These are phyloP conservation scores for Penicillium olsonii DNA, from an alignment of 2,329 filamentous ascomycete genomes.

Conservation along the genomic window DNA sequence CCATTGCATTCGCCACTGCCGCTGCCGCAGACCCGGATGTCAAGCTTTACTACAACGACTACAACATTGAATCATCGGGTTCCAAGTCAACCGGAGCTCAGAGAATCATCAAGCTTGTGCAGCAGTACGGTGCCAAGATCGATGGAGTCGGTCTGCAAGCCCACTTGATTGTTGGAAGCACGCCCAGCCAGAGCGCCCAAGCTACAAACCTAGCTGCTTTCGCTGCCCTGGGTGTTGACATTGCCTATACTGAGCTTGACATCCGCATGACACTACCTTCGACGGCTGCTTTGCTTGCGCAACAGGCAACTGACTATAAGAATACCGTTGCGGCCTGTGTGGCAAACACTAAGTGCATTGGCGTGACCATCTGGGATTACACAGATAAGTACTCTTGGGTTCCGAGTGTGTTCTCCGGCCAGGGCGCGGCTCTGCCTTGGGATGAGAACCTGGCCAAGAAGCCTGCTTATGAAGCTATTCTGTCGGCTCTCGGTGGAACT, in stretches of 20 bases:
- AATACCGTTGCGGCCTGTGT: slow-evolving; percentile 34
- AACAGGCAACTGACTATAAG: slow-evolving; percentile 37
- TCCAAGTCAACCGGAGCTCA: slow-evolving; percentile 38
- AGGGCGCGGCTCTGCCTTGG: slow-evolving; percentile 49
- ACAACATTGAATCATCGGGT: slow-evolving; percentile 44
- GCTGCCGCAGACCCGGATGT: slow-evolving; percentile 60
- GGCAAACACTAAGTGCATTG: slow-evolving; percentile 32
- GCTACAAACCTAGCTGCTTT: slow-evolving; percentile 41
- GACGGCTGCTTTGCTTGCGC: slow-evolving; percentile 24
- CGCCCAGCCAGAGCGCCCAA: slow-evolving; percentile 43
- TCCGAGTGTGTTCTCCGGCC: slow-evolving; percentile 42
- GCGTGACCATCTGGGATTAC: slow-evolving; percentile 45
- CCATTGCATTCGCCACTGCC: slow-evolving; percentile 49
- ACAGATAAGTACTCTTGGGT: slow-evolving; percentile 52
- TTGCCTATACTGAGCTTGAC: slow-evolving; percentile 50
- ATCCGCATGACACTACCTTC: slow-evolving; percentile 47
- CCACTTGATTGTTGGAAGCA: slow-evolving; percentile 42
- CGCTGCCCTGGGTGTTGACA: slow-evolving; percentile 42
- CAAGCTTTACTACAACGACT: slow-evolving; percentile 50
- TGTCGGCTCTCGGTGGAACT: slow-evolving; percentile 27
- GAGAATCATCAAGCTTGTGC: slow-evolving; percentile 41
- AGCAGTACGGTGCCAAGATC: slow-evolving; percentile 45
- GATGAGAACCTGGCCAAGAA: slow-evolving; percentile 51
- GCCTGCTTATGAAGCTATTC: slow-evolving; percentile 45
- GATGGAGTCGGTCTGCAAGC: slow-evolving; percentile 52